Base-by-base conservation (phyloP, 805 yeast species). In the Zygosaccharomyces rouxii region DNA sequence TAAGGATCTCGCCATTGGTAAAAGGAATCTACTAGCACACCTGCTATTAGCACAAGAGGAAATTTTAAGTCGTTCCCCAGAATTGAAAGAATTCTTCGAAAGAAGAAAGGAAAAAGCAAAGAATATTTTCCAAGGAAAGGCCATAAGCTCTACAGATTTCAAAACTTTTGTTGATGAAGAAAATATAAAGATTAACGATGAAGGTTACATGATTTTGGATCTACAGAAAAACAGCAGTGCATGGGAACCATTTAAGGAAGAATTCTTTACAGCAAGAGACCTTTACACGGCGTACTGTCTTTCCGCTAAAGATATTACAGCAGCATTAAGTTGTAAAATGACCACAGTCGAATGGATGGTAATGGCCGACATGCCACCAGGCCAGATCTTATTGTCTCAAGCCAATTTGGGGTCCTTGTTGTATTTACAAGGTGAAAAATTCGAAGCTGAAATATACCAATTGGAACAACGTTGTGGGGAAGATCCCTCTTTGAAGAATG, bases 161-260 rank as follows among this genome's bases (percentile, higher is more conserved):
- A 56, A 57, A 28, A 56, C 62, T 13, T 56, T 60, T 50, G 63
- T 66, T 2, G 54, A 55, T 46, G 58, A 57, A 22, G 62, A 65
- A 13, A 55, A 49, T 42, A 55, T 66, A 18, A 59, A 59, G 35
- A 42, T 64, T 23, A 56, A 64, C 44, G 58, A 60, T 18, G 64
- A 64, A 7, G 69, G 69, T 0, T 58, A 57, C 48, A 56, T 65
- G 63, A 56, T 61, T 14, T 47, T 62, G 53, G 57, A 70, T 58
- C 16, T 70, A 25, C 59, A 65, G 16, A 68, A 64, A 45, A 69
- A 72, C 59, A 77, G 73, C 35, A 76, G 74, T 43, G 78, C 80
- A 1, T 84, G 87, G 86, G 82, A 78, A 47, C 85, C 84, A 3
- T 89, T 86, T 63, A 72, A 82, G 31, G 87, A 84, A 49, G 96